Evolutionary conservation across 192 early-diverging fungal species (phyloP).

Genomic region (Ramicandelaber brevisporus): DNA sequence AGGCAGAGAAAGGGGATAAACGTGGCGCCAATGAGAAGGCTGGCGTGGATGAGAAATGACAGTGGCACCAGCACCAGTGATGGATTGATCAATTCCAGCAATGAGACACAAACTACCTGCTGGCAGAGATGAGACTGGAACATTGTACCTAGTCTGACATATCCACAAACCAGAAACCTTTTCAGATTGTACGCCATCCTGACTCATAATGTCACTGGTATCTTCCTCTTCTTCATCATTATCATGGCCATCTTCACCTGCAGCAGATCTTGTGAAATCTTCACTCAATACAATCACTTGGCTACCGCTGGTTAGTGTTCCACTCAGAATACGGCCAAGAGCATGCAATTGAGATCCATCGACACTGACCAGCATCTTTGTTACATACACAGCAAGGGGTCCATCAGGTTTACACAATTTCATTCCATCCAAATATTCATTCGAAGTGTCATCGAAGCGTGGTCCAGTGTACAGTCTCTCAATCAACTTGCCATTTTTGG

Average conservation of each 20-base stretch:
- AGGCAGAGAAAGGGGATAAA: too few species aligned
- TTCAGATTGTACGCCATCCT: too few species aligned
- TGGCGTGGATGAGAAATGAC: too few species aligned
- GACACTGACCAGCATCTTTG: slow-evolving; percentile 70
- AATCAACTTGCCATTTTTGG: slow-evolving; percentile 19
- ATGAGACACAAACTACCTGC: slow-evolving; percentile 84
- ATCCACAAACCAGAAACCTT: slow-evolving; percentile 44
- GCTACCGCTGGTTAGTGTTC: slow-evolving; percentile 49
- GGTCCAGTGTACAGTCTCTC: slow-evolving; percentile 34
- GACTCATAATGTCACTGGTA: too few species aligned
- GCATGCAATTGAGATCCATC: slow-evolving; percentile 71
- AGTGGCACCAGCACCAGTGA: too few species aligned
- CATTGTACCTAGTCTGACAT: slow-evolving; percentile 50
- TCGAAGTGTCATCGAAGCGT: slow-evolving; percentile 24
- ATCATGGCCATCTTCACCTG: slow-evolving; percentile 48
- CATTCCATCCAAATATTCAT: slow-evolving; percentile 36
- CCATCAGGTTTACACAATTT: slow-evolving; percentile 57
- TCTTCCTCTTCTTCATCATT: slow-evolving; percentile 85
- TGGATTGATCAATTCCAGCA: slow-evolving; percentile 74
- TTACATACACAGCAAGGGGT: slow-evolving; percentile 77
- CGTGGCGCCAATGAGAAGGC: too few species aligned
- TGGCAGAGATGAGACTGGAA: slow-evolving; percentile 47
- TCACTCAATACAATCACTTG: slow-evolving; percentile 79
- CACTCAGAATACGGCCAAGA: slow-evolving; percentile 87
- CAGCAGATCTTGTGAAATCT: too few species aligned